Base-by-base conservation (phyloP, 305 asterid species). In the Coffea humblotiana region DNA sequence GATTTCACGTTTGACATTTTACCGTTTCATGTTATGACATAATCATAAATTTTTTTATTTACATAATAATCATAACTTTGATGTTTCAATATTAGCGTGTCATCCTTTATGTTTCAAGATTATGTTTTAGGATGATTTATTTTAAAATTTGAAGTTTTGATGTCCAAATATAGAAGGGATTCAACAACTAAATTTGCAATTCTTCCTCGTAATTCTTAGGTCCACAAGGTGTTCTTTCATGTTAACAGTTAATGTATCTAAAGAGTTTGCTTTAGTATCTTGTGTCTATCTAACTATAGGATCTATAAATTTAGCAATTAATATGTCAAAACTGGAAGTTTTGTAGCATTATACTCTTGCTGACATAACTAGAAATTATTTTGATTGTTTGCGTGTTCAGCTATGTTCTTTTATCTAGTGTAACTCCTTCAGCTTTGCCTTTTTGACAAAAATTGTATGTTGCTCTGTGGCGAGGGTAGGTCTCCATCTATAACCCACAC, bases 401-500 rank as follows among this genome's bases (percentile, higher is more conserved):
- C 11, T 40, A 19, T 35, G 12, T 14, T 68, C 7, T 69, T 25
- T 9, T 12, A 49, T 76, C 23, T 64, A 5, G 21, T 9, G 43
- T 51, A 48, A 16, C 9, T 15, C 23, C 60, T 67, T 54, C 25
- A 21, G 19, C 35, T 3, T 21, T 64, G 15, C 60, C 78, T 37
- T 75, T 70, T 68, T 56, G 4, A 45, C 76, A 16, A 60, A 63
- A 1, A 63, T 18, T 85, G 60, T 79, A 35, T 79, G 49, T 45
- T 79, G 45, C 52, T 27, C 52, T 16, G 23, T 70, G 65, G 13
- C 37, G 35, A 79, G 84, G 84, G 76, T 91, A 94, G 98, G 94
- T 94, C 97, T 72, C 94, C 97, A 68, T 85, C 96, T 72, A 35
- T 85, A 9, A 54, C 80, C 78, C 92, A 69, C 76, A 88, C 80